These are phyloP conservation scores for Raddia guianensis DNA, from an alignment of 176 grass and related monocot genomes.

Conservation along the genomic window DNA sequence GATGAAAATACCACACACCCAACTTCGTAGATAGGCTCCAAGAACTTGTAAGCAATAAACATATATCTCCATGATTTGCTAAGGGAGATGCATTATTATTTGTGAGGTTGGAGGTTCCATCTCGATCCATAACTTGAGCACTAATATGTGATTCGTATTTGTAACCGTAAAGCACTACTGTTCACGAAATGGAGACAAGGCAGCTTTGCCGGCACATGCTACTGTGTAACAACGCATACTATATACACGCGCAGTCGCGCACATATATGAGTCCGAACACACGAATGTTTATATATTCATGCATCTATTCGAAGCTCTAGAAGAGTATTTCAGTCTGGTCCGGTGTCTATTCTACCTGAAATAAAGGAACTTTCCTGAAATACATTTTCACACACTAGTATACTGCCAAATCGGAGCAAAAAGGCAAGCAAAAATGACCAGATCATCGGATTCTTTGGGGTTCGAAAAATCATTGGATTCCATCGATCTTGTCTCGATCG, in stretches of 20 bases:
- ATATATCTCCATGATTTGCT: background rate
- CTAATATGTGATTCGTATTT: background rate
- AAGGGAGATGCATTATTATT: background rate
- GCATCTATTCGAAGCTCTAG: too few species aligned
- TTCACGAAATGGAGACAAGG: background rate
- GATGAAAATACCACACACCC: slow-evolving; percentile 20
- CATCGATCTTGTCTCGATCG: slow-evolving; percentile 16
- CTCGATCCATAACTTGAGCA: slow-evolving; percentile 8
- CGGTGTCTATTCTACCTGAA: background rate
- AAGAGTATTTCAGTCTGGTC: too few species aligned
- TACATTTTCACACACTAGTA: background rate
- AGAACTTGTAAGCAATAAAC: slow-evolving; percentile 24
- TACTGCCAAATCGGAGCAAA: background rate
- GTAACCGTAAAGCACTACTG: background rate
- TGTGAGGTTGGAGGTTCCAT: background rate
- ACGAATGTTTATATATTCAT: too few species aligned
- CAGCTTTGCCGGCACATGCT: background rate
- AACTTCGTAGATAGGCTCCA: background rate
- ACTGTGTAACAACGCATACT: background rate
- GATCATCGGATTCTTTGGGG: background rate
- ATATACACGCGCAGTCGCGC: too few species aligned
- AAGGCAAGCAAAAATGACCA: background rate
- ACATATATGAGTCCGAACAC: too few species aligned
- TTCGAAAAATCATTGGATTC: background rate
- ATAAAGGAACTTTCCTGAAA: background rate